These are phyloP conservation scores for Nitzschia palea DNA, from an alignment of 108 stramenopile species.

Conservation along the genomic window DNA sequence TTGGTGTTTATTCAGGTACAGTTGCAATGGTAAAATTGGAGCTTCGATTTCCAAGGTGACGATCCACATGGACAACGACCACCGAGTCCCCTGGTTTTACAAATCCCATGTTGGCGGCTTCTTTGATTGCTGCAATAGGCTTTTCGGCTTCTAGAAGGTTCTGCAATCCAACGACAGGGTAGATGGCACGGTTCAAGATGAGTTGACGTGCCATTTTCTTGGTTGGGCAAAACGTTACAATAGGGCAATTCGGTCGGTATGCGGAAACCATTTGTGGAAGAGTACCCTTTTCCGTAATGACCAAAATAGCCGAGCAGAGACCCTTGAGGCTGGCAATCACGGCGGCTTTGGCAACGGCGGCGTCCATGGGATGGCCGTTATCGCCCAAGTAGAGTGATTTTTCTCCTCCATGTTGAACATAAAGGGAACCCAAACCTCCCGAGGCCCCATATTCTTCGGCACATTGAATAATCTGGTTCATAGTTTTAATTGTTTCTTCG, in stretches of 20 bases:
- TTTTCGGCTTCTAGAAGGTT: slow-evolving; percentile 39
- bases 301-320: slow-evolving; percentile 84
- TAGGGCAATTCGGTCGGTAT: slow-evolving; percentile 75
- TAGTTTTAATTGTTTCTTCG: slow-evolving; percentile 87
- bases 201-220: slow-evolving; percentile 79
- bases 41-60: slow-evolving; percentile 32
- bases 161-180: slow-evolving; percentile 65
- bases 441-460: slow-evolving; percentile 64
- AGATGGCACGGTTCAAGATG: slow-evolving; percentile 77
- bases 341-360: slow-evolving; percentile 89
- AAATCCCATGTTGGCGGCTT: slow-evolving; percentile 70
- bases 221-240: slow-evolving; percentile 75
- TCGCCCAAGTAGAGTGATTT: slow-evolving; percentile 24
- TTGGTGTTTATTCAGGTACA: slow-evolving; percentile 31
- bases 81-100: slow-evolving; percentile 67
- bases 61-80: slow-evolving; percentile 52
- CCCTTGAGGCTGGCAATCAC: slow-evolving; percentile 90
- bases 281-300: slow-evolving; percentile 73
- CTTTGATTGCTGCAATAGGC: slow-evolving; percentile 49
- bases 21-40: slow-evolving; percentile 61
- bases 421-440: slow-evolving; percentile 25
- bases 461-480: slow-evolving; percentile 86
- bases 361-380: slow-evolving; percentile 25
- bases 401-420: slow-evolving; percentile 16
- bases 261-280: slow-evolving; percentile 66